Base-by-base conservation (phyloP, 129 eudicot genomes). In the Kitagawia praeruptora region DNA sequence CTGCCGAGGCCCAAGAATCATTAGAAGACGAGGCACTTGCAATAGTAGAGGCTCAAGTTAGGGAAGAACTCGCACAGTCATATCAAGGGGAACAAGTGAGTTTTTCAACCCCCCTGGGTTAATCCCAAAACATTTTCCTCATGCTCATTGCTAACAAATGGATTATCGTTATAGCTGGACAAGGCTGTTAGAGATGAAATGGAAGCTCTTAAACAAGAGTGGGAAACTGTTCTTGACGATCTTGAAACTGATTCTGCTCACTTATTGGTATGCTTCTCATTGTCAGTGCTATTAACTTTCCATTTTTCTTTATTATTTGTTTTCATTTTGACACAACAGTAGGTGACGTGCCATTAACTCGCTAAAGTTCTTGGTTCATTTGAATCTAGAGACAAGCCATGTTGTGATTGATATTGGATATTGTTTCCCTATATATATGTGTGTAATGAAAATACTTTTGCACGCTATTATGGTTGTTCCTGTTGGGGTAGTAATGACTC, bases 1-100 rank as follows among this genome's bases (percentile, higher is more conserved):
- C 99, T 80, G 99, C 99, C 27, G 98, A 96, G 85, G 99, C 98
- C 77, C 99, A 92, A 87, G 99, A 96, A 85, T 84, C 99, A 21
- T 89, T 96, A 31, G 99, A 96, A 87, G 93, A 89, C 12, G 99
- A 96, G 86, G 86, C 99, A 39, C 74, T 96, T 81, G 89, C 87
- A 18, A 87, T 83, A 85, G 93, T 96, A 42, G 98, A 96, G 86
- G 84, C 70, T 76, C 98, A 96, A 85, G 99, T 96, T 56, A 82
- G 93, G 81, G 91, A 86, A 79, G 99, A 96, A 80, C 85, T 95
- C 78, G 89, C 87, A 70, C 93, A 85, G 76, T 84, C 93, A 76
- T 86, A 82, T 63, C 83, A 75, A 39, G 95, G 97, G 49, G 98
- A 92, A 80, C 96, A 89, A 73, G 99, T 96, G 41, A 82, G 88